A percentile compares a stretch with the other conserved stretches of the same genome.
Evolutionary conservation across 495 filamentous ascomycete species (phyloP).

Genomic region (Coniosporium apollinis): DNA sequence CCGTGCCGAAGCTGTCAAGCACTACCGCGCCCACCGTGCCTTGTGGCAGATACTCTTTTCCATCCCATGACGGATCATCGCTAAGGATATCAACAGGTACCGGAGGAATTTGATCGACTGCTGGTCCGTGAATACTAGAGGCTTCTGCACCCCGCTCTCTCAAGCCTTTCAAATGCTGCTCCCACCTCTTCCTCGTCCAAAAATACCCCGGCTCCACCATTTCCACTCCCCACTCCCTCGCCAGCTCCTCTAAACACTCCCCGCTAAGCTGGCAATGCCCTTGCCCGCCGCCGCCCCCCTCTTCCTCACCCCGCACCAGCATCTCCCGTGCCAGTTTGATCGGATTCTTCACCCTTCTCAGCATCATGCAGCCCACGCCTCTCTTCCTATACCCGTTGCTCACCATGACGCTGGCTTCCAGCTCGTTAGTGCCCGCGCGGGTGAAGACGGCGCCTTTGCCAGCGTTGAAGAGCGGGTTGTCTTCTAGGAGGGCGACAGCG

Average conservation of each 20-base stretch:
- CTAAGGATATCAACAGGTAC: too few species aligned
- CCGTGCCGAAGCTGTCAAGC: constrained; percentile 51
- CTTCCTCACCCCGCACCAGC: constrained; percentile 42
- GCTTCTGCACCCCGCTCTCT: constrained; percentile 27
- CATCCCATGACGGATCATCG: constrained; percentile 24
- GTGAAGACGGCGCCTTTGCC: constrained; percentile 81
- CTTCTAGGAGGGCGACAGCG: constrained; percentile 62
- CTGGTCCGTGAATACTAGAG: too few species aligned
- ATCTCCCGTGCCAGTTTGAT: constrained; percentile 58
- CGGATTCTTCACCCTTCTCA: constrained; percentile 61
- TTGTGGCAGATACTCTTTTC: constrained; percentile 51
- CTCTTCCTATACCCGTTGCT: constrained; percentile 55
- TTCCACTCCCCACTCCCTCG: constrained; percentile 47
- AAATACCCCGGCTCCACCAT: constrained; percentile 57
- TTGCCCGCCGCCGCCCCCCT: constrained; percentile 27
- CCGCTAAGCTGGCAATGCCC: constrained; percentile 56
- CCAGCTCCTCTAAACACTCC: constrained; percentile 46
- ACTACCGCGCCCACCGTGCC: constrained; percentile 76
- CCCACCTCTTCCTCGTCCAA: constrained; percentile 64
- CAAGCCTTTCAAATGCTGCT: constrained; percentile 59
- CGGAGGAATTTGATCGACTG: too few species aligned
- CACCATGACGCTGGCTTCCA: constrained; percentile 87
- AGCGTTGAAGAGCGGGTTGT: constrained; percentile 72
- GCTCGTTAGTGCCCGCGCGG: constrained; percentile 61
- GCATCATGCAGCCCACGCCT: constrained; percentile 55